Base-by-base conservation (phyloP, 352 stramenopile genomes). In the Globisporangium abappressorium region DNA sequence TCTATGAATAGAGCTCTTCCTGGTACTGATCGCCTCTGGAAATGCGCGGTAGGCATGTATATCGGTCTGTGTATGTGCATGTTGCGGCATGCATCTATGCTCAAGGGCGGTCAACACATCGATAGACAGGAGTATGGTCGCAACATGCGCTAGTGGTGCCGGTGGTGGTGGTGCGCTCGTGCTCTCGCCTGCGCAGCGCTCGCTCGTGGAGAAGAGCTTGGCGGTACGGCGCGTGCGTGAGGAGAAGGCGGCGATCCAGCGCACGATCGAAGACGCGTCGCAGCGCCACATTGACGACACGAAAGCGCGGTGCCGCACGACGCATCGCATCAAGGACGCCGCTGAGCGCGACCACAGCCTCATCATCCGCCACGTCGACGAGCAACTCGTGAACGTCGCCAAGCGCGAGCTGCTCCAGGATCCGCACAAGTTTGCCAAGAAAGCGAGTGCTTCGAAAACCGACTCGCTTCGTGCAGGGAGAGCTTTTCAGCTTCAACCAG, bases 351-450 rank as follows among this genome's bases (percentile, higher is more conserved):
- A 79, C 54, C 80, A 75, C 36, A 76, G 74, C 11, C 73, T 91
- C 34, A 81, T 89, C 59, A 78, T 91, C 63, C 80, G 82, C 12
- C 82, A 91, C 53, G 80, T 91, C 20, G 82, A 80, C 28, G 79
- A 87, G 68, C 72, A 86, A 66, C 76, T 91, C 7, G 82, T 79
- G 30, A 77, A 74, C 12, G 70, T 91, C 18, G 80, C 80, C 18
- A 70, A 79, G 38, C 65, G 69, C 47, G 62, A 81, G 30, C 7
- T 53, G 62, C 49, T 67, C 12, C 53, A 70, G 18, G 15, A 71
- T 8, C 66, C 60, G 56, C 62, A 72, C 66, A 70, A 66, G 51
- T 61, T 60, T 24, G 26, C 15, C 33, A 59, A 60, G 54, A 43
- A 60, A 47, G 56, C 20, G 30, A n/a, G 3, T 28, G 30, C 20